Evolutionary conservation across 208 protist species (phyloP).

Genomic region (Trichomonas vaginalis): DNA sequence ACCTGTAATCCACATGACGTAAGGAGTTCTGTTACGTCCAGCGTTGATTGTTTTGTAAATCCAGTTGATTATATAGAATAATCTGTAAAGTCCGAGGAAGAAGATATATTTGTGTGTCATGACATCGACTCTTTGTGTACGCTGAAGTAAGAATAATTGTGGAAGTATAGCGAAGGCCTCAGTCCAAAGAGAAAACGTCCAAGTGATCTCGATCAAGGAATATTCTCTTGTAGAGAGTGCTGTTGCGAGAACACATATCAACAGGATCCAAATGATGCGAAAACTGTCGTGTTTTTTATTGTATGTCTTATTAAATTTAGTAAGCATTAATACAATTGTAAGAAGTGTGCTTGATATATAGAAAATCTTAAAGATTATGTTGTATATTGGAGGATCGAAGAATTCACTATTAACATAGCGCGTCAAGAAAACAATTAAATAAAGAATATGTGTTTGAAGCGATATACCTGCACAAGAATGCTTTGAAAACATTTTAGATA

Average conservation of each 20-base stretch:
- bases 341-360: not conserved
- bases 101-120: slow-evolving; percentile 8
- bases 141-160: not conserved
- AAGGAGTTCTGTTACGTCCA: not conserved
- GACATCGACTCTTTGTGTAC: not conserved
- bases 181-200: not conserved
- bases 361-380: slow-evolving; percentile 14
- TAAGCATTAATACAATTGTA: not conserved
- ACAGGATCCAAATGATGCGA: not conserved
- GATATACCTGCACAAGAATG: not conserved
- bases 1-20: not conserved
- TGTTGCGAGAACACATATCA: not conserved
- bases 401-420: not conserved
- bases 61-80: slow-evolving; percentile 21
- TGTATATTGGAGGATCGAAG: not conserved
- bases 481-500: not conserved
- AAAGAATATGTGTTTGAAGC: not conserved
- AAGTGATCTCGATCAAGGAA: not conserved
- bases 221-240: not conserved
- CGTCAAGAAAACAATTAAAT: not conserved
- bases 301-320: not conserved
- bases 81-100: slow-evolving; percentile 10
- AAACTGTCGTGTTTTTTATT: not conserved
- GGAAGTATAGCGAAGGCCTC: slow-evolving; percentile 11
- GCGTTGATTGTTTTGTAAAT: not conserved